Conservation (phyloP, 192 early-diverging fungal genomes). For the Podochytrium sp. region DNA sequence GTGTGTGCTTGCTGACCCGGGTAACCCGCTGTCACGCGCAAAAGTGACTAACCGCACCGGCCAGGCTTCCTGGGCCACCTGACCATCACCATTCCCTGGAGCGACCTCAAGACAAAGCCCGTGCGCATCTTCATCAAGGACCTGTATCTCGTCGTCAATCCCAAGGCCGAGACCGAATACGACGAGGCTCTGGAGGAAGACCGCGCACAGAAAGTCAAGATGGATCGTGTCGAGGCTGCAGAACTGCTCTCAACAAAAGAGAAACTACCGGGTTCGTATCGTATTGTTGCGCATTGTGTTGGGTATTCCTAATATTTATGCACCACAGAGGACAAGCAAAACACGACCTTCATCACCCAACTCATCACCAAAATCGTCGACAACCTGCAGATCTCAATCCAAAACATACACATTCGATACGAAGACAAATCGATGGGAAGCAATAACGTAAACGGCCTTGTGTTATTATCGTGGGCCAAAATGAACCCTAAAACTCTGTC, state of each 20-base stretch:
- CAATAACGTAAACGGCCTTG: neutral
- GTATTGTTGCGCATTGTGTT: conserved; percentile 1
- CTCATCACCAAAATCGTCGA: conserved; percentile 93
- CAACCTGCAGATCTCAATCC: conserved; percentile 93
- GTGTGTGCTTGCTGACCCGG: conserved; percentile 36
- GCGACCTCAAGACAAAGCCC: conserved; percentile 92
- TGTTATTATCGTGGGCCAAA: neutral
- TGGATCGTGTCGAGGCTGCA: conserved; percentile 78
- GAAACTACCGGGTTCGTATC: conserved; percentile 31
- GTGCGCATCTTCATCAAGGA: conserved; percentile 88
- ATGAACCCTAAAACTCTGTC: neutral
- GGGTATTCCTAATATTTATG: neutral
- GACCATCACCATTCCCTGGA: conserved; percentile 95
- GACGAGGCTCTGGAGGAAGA: conserved; percentile 81
- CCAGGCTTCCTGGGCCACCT: conserved; percentile 88
- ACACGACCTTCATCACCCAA: conserved; percentile 86
- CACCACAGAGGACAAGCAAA: conserved; percentile 30
- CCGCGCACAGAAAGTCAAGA: conserved; percentile 77
- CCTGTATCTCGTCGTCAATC: conserved; percentile 85
- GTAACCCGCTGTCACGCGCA: conserved; percentile 16
- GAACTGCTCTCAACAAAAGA: conserved; percentile 59
- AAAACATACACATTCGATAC: conserved; percentile 95
- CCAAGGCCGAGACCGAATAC: conserved; percentile 75
- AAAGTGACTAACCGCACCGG: conserved; percentile 26
- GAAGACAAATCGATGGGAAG: conserved; percentile 67